phyloP scores from a whole-genome alignment of 2,329 filamentous ascomycete species.

The Ophiostoma pallidulum region DNA sequence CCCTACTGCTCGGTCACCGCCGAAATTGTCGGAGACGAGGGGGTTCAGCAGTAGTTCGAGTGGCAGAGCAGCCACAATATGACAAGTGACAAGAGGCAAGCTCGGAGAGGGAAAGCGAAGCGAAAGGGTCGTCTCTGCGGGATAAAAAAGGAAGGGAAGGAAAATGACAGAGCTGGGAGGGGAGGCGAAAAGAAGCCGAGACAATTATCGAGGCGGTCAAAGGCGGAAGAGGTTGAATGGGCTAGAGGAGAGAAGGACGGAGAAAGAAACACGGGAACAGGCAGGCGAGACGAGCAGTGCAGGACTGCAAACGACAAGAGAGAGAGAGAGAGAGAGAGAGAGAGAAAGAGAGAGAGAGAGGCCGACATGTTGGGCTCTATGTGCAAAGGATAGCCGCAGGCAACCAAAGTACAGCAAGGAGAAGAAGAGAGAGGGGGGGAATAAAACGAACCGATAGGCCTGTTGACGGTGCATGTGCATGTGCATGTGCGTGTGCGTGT shows the following conservation, averaged over 20 bases:
- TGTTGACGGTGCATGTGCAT: too few species aligned
- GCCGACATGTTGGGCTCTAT: conserved; percentile 2
- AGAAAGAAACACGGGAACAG: not conserved
- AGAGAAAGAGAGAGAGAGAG: not conserved
- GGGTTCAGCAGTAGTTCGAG: not conserved
- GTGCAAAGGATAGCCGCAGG: conserved; percentile 6
- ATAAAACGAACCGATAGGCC: not conserved
- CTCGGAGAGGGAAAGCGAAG: conserved; percentile 1
- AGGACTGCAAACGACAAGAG: not conserved
- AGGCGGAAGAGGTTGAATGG: not conserved
- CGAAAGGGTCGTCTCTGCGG: not conserved
- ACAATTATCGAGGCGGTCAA: not conserved
- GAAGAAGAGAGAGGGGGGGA: too few species aligned
- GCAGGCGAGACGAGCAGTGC: not conserved
- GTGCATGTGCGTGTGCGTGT: too few species aligned
- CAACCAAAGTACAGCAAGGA: not conserved
- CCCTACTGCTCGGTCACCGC: conserved; percentile 9
- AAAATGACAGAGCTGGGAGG: not conserved
- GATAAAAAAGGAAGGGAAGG: not conserved
- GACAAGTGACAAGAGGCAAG: conserved; percentile 7
- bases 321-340: not conserved
- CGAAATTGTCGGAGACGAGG: conserved; percentile 7
- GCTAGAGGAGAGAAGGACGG: not conserved
- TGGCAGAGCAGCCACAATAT: conserved; percentile 6
- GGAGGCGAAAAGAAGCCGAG: conserved; percentile 1